Evolutionary conservation across 192 early-diverging fungal genomes (phyloP).

Genomic region (Chytriomyces sp.): DNA sequence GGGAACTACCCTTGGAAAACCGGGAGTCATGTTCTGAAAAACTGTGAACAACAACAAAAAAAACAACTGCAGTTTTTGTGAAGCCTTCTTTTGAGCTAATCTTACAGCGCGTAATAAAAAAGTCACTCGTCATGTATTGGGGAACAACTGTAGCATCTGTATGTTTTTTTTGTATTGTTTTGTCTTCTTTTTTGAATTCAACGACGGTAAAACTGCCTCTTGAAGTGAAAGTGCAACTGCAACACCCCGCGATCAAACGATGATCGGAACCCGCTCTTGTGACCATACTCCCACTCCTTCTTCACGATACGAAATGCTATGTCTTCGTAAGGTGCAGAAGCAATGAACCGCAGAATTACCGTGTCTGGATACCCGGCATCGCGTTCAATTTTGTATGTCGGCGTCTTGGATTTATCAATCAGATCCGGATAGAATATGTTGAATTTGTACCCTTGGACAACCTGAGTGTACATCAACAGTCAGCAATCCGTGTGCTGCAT

Average conservation of each 20-base stretch:
- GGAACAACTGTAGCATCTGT: neutral
- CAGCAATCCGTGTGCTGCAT: neutral
- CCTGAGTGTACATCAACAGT: slow-evolving; percentile 52
- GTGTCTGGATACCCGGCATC: slow-evolving; percentile 72
- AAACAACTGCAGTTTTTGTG: too few relatives aligned
- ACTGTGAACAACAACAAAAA: neutral
- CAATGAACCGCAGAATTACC: slow-evolving; percentile 83
- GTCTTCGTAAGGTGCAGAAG: slow-evolving; percentile 98
- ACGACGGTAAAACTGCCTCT: slow-evolving; percentile 33
- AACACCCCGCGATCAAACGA: slow-evolving; percentile 53
- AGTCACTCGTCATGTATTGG: neutral
- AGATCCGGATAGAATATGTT: slow-evolving; percentile 99
- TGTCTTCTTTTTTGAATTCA: neutral
- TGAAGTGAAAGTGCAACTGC: slow-evolving; percentile 61
- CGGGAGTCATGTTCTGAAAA: slow-evolving; percentile 21
- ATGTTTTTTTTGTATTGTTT: neutral
- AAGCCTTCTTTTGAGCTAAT: neutral
- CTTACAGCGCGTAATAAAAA: neutral
- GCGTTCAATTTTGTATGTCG: slow-evolving; percentile 84
- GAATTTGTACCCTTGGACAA: slow-evolving; percentile 96
- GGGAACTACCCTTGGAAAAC: slow-evolving; percentile 17
- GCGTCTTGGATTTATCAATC: slow-evolving; percentile 88
- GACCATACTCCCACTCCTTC: slow-evolving; percentile 93
- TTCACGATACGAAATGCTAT: slow-evolving; percentile 96
- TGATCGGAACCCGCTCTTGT: slow-evolving; percentile 69